These are phyloP conservation scores for Pichia exigua DNA, from an alignment of 805 yeast genomes.

Conservation along the genomic window DNA sequence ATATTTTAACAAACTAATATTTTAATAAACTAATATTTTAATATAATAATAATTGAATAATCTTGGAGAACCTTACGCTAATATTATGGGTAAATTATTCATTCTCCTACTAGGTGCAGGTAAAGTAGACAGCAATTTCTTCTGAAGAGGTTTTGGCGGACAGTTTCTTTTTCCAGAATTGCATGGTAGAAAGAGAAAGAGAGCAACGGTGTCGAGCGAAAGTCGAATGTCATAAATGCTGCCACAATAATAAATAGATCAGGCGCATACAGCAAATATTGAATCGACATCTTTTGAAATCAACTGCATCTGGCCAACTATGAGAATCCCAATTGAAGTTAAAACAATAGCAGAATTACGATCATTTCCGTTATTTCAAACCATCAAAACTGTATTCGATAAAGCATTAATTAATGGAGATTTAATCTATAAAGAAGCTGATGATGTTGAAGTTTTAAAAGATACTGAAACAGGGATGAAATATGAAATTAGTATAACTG, in stretches of 20 bases:
- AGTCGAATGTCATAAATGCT: no score
- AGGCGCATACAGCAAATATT: no score
- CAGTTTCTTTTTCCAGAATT: no score
- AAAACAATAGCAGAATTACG: slow-evolving; percentile 18
- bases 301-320: neutral
- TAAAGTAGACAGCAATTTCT: no score
- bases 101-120: no score
- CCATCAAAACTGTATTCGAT: slow-evolving; percentile 15
- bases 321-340: slow-evolving; percentile 4
- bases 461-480: slow-evolving; percentile 20
- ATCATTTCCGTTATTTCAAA: slow-evolving; percentile 12
- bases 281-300: no score
- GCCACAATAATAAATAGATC: no score
- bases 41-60: neutral
- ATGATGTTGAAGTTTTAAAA: slow-evolving; percentile 16
- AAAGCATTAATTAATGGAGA: slow-evolving; percentile 20
- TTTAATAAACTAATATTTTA: neutral
- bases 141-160: neutral
- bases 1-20: no score
- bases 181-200: no score
- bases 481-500: slow-evolving; percentile 28
- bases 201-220: neutral
- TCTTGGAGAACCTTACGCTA: neutral
- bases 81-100: no score
- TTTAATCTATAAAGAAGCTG: slow-evolving; percentile 18